Conservation (phyloP, 495 filamentous ascomycete species). For the Xylona heveae region DNA sequence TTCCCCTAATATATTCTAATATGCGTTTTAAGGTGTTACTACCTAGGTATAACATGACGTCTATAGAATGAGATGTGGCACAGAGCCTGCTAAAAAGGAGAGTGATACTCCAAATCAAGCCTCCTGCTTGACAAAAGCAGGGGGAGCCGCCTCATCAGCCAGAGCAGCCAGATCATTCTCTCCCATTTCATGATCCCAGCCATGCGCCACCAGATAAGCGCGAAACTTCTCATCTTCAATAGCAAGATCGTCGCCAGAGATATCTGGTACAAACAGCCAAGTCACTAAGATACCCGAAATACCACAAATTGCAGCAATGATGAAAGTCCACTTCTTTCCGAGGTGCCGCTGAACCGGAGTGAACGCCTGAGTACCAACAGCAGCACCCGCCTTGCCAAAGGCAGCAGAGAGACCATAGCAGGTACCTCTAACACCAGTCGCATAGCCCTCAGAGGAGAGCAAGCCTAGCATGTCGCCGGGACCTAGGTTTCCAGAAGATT, state of each 20-base stretch:
- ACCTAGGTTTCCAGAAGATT: slow-evolving; percentile 27
- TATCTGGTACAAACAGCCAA: slow-evolving; percentile 27
- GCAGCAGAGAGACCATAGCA: slow-evolving; percentile 31
- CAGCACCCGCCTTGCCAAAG: slow-evolving; percentile 27
- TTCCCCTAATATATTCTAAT: no score
- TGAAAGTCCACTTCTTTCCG: slow-evolving; percentile 29
- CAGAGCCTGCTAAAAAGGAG: no score
- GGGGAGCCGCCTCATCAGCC: slow-evolving; percentile 9
- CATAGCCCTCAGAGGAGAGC: slow-evolving; percentile 26
- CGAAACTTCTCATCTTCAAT: slow-evolving; percentile 22
- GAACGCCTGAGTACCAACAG: slow-evolving; percentile 29
- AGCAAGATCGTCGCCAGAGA: slow-evolving; percentile 22
- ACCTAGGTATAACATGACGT: no score
- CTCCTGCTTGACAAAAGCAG: neutral
- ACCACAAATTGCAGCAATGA: slow-evolving; percentile 29
- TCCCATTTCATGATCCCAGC: slow-evolving; percentile 27
- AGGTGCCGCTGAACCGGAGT: slow-evolving; percentile 21
- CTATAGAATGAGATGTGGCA: no score
- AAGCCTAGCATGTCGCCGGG: slow-evolving; percentile 30
- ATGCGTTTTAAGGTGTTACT: no score
- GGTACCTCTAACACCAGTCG: slow-evolving; percentile 27
- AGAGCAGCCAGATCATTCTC: slow-evolving; percentile 17
- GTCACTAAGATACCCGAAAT: slow-evolving; percentile 28
- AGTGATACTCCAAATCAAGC: no score
- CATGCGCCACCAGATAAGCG: slow-evolving; percentile 23